Conservation (phyloP, 371 early-diverging fungal species). For the Haplosporangium sp. region DNA sequence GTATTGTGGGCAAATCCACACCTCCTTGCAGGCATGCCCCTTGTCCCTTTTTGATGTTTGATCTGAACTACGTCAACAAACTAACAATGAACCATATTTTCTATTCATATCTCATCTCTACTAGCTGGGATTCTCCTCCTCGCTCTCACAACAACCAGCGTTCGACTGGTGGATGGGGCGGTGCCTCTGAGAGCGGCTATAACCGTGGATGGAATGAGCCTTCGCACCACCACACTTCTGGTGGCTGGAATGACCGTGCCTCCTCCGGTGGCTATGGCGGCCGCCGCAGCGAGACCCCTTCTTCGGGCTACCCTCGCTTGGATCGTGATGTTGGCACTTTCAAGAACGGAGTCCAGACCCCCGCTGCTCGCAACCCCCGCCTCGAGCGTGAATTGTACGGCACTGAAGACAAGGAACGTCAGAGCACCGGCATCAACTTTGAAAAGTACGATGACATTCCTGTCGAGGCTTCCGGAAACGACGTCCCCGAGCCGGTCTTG, state of each 20-base stretch:
- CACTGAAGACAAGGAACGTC: constrained; percentile 73
- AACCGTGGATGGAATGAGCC: constrained; percentile 54
- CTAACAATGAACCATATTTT: too few relatives aligned
- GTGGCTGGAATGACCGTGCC: constrained; percentile 56
- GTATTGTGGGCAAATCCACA: too few relatives aligned
- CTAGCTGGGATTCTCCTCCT: constrained; percentile 45
- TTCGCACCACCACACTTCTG: constrained; percentile 18
- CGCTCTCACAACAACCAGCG: constrained; percentile 17
- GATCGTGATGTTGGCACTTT: constrained; percentile 71
- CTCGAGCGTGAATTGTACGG: constrained; percentile 87
- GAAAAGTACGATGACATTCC: constrained; percentile 97
- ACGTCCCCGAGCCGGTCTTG: constrained; percentile 79
- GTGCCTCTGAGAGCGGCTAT: constrained; percentile 54
- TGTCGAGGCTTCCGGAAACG: constrained; percentile 88
- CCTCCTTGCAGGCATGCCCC: background rate
- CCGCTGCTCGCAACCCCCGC: constrained; percentile 77
- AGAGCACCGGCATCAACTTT: constrained; percentile 95
- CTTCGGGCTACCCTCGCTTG: constrained; percentile 43
- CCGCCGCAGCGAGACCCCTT: constrained; percentile 62
- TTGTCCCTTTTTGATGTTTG: background rate
- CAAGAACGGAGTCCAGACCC: constrained; percentile 80
- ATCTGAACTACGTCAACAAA: background rate
- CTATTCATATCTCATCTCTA: too few relatives aligned
- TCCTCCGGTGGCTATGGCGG: constrained; percentile 59
- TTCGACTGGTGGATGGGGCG: constrained; percentile 37